These are phyloP conservation scores for Thelephora ganbajun DNA, from an alignment of 768 basidiomycete species.

Conservation along the genomic window DNA sequence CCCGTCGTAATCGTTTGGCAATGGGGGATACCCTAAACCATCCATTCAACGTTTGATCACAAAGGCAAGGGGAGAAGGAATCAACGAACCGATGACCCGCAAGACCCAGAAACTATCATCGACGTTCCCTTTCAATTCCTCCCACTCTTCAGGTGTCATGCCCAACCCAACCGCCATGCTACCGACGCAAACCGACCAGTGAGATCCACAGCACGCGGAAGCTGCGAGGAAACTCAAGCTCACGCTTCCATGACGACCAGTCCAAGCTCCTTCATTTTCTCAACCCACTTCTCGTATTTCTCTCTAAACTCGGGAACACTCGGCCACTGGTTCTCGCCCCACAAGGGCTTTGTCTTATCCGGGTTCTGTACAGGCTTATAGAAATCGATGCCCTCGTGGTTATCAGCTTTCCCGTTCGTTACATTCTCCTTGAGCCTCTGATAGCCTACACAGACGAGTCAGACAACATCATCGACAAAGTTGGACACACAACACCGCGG, in stretches of 20 bases:
- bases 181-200: not conserved
- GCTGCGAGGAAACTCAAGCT: conserved; percentile 15
- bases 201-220: not conserved
- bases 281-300: conserved; percentile 62
- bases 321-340: conserved; percentile 89
- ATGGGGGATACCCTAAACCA: conserved; percentile 65
- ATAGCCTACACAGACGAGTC: conserved; percentile 41
- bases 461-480: not conserved
- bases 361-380: conserved; percentile 61
- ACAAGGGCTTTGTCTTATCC: conserved; percentile 55
- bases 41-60: not conserved
- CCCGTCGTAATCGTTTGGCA: conserved; percentile 67
- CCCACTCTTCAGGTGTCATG: conserved; percentile 58
- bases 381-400: conserved; percentile 76
- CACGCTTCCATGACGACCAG: conserved; percentile 78
- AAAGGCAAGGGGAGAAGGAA: conserved; percentile 3
- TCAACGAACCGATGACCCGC: conserved; percentile 55
- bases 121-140: conserved; percentile 49
- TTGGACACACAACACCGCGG: too few relatives aligned
- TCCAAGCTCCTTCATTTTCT: conserved; percentile 78
- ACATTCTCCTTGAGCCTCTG: conserved; percentile 72
- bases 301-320: conserved; percentile 39
- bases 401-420: conserved; percentile 73
- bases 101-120: conserved; percentile 86
- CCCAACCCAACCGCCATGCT: conserved; percentile 79